Conservation (phyloP, 768 basidiomycete genomes). For the Candolleomyces aberdarensis region DNA sequence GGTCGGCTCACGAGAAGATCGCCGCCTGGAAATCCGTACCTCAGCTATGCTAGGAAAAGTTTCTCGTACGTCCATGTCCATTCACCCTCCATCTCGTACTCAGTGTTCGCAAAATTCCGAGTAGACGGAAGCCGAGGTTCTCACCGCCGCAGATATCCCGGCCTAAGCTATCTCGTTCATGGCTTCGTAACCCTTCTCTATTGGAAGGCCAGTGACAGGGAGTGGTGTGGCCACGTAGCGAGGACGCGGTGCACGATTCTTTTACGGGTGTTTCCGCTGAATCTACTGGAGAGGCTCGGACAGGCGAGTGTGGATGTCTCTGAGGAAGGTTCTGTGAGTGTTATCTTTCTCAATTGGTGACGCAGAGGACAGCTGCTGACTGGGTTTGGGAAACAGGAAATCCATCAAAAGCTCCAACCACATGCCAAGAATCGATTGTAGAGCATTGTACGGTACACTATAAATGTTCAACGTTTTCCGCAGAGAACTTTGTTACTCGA, state of each 20-base stretch:
- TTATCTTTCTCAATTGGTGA: neutral
- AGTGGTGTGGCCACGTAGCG: slow-evolving; percentile 60
- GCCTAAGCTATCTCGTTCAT: slow-evolving; percentile 17
- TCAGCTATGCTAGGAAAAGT: slow-evolving; percentile 73
- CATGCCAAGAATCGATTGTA: slow-evolving; percentile 78
- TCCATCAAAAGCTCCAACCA: slow-evolving; percentile 74
- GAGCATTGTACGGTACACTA: too few species aligned
- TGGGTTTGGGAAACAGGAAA: slow-evolving; percentile 50
- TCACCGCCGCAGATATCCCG: slow-evolving; percentile 52
- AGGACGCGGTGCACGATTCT: slow-evolving; percentile 50
- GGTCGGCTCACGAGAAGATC: slow-evolving; percentile 82
- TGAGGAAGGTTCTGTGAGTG: slow-evolving; percentile 63
- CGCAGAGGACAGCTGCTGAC: slow-evolving; percentile 28
- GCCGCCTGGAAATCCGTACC: slow-evolving; percentile 74
- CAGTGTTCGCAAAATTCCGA: neutral
- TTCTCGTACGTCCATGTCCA: slow-evolving; percentile 53
- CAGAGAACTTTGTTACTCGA: too few species aligned
- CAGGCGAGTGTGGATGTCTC: slow-evolving; percentile 62
- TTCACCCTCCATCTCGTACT: neutral
- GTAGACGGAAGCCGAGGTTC: slow-evolving; percentile 48
- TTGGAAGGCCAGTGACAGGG: slow-evolving; percentile 67
- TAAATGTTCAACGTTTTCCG: too few species aligned
- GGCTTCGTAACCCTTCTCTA: slow-evolving; percentile 48
- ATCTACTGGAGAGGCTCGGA: slow-evolving; percentile 56
- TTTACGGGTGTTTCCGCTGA: slow-evolving; percentile 63